Conservation (phyloP, 208 protist genomes). For the Wallacemonas rigidus region DNA sequence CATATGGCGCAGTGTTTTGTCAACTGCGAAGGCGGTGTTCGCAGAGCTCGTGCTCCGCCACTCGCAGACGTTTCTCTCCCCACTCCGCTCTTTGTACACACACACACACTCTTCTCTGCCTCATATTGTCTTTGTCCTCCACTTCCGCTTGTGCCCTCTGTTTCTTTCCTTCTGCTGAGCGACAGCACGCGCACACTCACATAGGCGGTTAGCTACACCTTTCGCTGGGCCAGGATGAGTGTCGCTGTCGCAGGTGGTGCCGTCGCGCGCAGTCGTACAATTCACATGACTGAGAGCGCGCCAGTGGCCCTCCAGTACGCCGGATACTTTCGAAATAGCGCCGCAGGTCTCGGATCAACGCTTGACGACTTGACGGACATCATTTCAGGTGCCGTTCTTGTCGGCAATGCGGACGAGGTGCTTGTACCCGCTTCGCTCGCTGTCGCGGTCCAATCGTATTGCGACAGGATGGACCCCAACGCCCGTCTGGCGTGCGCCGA, state of each 20-base stretch:
- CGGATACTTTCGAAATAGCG: background rate
- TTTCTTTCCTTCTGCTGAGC: too few species aligned
- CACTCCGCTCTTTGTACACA: too few species aligned
- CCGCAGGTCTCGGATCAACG: background rate
- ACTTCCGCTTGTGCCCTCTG: too few species aligned
- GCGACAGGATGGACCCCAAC: background rate
- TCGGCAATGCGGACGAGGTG: slow-evolving; percentile 52
- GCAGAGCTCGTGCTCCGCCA: too few species aligned
- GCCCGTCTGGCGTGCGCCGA: background rate
- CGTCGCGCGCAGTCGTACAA: background rate
- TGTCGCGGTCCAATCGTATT: slow-evolving; percentile 6
- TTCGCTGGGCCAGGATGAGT: background rate
- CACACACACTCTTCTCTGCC: too few species aligned
- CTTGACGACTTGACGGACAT: slow-evolving; percentile 44
- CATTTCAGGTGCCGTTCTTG: slow-evolving; percentile 41
- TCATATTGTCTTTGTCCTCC: too few species aligned
- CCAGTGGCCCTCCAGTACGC: slow-evolving; percentile 2
- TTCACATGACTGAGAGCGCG: slow-evolving; percentile 3
- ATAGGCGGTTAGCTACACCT: background rate
- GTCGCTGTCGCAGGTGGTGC: background rate
- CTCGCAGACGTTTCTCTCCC: too few species aligned
- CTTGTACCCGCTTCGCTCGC: slow-evolving; percentile 64
- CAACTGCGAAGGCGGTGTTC: too few species aligned
- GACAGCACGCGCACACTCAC: background rate
- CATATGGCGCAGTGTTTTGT: too few species aligned